These are phyloP conservation scores for Graphilbum ipis-grandicollis DNA, from an alignment of 2,329 filamentous ascomycete species.

Conservation along the genomic window DNA sequence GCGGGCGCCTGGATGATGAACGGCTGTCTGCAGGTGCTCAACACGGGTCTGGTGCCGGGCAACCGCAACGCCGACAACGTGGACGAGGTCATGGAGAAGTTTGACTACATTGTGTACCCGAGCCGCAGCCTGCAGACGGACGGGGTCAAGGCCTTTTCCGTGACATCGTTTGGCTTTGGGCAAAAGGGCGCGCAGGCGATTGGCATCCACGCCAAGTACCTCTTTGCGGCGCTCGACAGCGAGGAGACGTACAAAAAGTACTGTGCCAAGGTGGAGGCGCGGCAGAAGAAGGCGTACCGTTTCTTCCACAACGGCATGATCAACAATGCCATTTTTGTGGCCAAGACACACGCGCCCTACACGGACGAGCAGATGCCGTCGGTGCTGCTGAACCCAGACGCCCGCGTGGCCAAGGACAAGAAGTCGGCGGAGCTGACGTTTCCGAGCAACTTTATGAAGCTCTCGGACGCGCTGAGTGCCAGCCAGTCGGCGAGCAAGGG, in stretches of 20 bases:
- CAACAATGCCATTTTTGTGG: constrained; percentile 95
- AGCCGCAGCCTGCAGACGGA: constrained; percentile 93
- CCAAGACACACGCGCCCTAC: constrained; percentile 85
- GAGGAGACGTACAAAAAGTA: constrained; percentile 68
- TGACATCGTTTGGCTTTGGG: constrained; percentile 97
- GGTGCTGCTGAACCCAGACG: constrained; percentile 86
- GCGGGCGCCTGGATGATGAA: constrained; percentile 99
- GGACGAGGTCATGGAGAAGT: constrained; percentile 91
- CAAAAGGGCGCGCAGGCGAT: constrained; percentile 98
- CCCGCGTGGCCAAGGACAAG: constrained; percentile 70
- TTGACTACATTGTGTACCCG: constrained; percentile 94
- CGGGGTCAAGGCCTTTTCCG: constrained; percentile 94
- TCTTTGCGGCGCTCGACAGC: constrained; percentile 89
- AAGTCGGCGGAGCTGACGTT: constrained; percentile 69
- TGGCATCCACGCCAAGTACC: constrained; percentile 89
- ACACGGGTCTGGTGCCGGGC: constrained; percentile 82
- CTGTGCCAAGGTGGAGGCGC: constrained; percentile 71
- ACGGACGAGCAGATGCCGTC: constrained; percentile 69
- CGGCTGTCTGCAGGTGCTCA: constrained; percentile 87
- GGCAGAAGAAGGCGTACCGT: constrained; percentile 97
- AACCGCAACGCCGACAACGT: constrained; percentile 98
- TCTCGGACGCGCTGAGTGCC: constrained; percentile 10
- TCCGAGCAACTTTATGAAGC: constrained; percentile 42
- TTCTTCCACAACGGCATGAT: constrained; percentile 98
- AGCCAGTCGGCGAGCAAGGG: constrained; percentile 33